phyloP scores from a whole-genome alignment of 148 eudicot genomes.

The Dianthus caryophyllus region DNA sequence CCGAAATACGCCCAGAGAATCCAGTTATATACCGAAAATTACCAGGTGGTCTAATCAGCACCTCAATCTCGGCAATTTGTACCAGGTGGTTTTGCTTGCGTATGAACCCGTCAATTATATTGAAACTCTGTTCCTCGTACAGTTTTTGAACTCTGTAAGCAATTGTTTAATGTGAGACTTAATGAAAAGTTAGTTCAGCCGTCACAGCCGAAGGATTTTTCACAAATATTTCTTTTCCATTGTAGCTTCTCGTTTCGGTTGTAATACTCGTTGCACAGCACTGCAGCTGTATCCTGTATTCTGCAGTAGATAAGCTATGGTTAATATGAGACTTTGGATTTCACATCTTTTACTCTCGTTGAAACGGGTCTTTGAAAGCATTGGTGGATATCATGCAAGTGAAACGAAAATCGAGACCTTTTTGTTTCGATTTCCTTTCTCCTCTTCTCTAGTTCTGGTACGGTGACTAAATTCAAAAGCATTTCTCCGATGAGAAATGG shows the following conservation, averaged over 20 bases:
- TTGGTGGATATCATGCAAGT: no score
- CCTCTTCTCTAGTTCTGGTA: no score
- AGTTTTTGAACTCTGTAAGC: neutral
- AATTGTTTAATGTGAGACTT: neutral
- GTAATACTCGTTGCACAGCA: neutral
- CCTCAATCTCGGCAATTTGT: neutral
- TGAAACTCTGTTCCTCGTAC: neutral
- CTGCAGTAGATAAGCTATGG: neutral
- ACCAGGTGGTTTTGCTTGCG: neutral
- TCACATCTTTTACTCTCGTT: neutral
- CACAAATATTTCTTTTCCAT: neutral
- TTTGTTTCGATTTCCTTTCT: no score
- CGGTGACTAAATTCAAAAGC: no score
- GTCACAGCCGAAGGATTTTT: neutral
- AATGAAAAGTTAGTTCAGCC: neutral
- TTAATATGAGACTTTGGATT: neutral
- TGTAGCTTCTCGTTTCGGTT: slow-evolving; percentile 1
- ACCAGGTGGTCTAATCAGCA: slow-evolving; percentile 57
- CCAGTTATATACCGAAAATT: slow-evolving; percentile 58
- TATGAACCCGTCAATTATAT: neutral
- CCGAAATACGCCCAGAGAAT: slow-evolving; percentile 71
- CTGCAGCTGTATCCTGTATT: neutral
- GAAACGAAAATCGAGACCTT: no score
- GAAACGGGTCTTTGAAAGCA: no score
- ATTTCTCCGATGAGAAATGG: no score